Evolutionary conservation across 2,329 filamentous ascomycete genomes (phyloP), one percentile per base, ranked within the genome.

Genomic region (Diaporthe capsici): DNA sequence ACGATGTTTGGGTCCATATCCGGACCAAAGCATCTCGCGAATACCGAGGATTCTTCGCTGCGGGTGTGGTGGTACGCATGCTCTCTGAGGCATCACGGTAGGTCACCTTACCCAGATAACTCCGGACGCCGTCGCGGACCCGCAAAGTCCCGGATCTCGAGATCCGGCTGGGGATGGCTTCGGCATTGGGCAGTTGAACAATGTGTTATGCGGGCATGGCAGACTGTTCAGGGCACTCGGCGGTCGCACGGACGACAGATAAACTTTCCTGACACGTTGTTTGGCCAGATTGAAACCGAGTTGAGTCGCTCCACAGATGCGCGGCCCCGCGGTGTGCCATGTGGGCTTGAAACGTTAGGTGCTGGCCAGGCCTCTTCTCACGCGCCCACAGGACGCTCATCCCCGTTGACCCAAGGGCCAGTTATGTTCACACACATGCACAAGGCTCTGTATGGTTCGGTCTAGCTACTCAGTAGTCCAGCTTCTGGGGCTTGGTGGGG

Each of bases 91-190:
- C 25, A 37, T 34, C 28, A 25, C 49, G 25, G 22, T 25, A 20
- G 37, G 28, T 58, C 63, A 42, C 72, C 63, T 58, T 71, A 58
- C 53, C 51, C 37, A 60, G 63, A 39, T 31, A n/a, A 39, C 22
- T 42, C 20, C 37, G 37, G 42, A 49, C 22, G 42, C 42, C 42
- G 37, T 57, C 51, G 28, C 63, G 44, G 63, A 47, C 63, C 72
- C 72, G 65, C 72, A 74, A 28, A 49, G 39, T 42, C 72, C 72
- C 63, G 55, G 72, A 44, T 37, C 47, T 71, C 53, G 53, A 42
- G 72, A 44, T 71, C 65, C 63, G 25, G 53, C 63, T 28, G 42
- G 37, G 47, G 20, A 61, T 42, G 47, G 42, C 44, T 51, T 28
- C 25, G 57, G 53, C 42, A 60, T 10, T 28, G 25, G 17, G 51